These are phyloP conservation scores for Solanum arcanum DNA, from an alignment of 257 asterid genomes.

Conservation along the genomic window DNA sequence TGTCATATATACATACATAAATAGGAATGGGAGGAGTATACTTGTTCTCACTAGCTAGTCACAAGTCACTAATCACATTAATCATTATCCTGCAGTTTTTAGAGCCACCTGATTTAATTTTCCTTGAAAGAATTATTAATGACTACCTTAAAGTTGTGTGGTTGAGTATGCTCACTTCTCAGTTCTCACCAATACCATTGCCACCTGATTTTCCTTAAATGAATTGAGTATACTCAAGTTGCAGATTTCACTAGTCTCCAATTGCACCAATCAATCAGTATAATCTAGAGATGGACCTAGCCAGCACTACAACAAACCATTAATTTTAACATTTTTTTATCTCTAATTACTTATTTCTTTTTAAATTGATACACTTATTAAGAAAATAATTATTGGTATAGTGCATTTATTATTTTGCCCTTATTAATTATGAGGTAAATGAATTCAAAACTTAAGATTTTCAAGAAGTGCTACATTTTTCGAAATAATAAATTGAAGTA, in stretches of 20 bases:
- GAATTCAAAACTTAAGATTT: too few relatives aligned
- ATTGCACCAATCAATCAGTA: not conserved
- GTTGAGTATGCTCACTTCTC: not conserved
- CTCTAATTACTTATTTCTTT: too few relatives aligned
- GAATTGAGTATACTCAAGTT: not conserved
- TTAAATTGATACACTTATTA: too few relatives aligned
- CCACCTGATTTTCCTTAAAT: not conserved
- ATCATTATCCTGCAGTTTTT: not conserved
- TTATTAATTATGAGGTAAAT: too few relatives aligned
- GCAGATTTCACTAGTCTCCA: not conserved
- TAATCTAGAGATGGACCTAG: not conserved
- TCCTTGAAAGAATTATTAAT: not conserved
- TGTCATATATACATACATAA: too few relatives aligned
- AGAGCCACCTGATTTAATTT: not conserved
- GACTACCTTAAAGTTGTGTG: not conserved
- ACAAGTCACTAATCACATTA: not conserved
- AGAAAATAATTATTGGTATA: too few relatives aligned
- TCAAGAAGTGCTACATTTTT: too few relatives aligned
- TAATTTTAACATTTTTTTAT: too few relatives aligned
- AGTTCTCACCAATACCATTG: not conserved
- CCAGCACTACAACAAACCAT: not conserved
- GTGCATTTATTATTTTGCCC: too few relatives aligned
- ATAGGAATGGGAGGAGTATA: too few relatives aligned
- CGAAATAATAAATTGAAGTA: too few relatives aligned
- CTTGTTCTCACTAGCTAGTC: not conserved